Percentiles rank a stretch among this genome's conserved stretches.
Conservation (phyloP, 2,329 filamentous ascomycete genomes). For the Colletotrichum sp. region DNA sequence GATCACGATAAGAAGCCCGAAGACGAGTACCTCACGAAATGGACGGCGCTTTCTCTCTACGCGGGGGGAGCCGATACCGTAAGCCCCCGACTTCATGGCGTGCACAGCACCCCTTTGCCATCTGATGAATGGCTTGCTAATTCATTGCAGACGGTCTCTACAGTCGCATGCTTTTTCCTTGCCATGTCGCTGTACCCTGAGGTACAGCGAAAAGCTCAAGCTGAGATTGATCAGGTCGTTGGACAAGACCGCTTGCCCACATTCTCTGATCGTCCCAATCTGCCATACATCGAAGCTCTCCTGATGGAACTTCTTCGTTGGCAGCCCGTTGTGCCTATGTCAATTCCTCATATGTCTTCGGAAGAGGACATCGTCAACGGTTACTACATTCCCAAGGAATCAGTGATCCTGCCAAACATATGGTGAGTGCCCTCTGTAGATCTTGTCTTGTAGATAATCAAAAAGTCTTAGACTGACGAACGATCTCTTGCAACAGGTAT, state of each 20-base stretch:
- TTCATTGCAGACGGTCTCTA: constrained; percentile 28
- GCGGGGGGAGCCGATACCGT: constrained; percentile 19
- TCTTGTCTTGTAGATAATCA: neutral
- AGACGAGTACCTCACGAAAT: neutral
- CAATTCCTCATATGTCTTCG: constrained; percentile 39
- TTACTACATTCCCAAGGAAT: constrained; percentile 7
- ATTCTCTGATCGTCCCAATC: constrained; percentile 49
- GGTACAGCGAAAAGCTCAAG: constrained; percentile 49
- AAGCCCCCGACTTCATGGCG: rapidly evolving
- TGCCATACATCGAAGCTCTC: constrained; percentile 59
- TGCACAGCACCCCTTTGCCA: too few relatives aligned
- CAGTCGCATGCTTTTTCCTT: constrained; percentile 47
- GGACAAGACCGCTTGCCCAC: constrained; percentile 51
- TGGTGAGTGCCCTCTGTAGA: constrained; percentile 22
- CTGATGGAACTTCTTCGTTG: constrained; percentile 62
- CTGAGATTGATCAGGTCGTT: constrained; percentile 56
- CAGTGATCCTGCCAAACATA: constrained; percentile 23
- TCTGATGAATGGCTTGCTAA: too few relatives aligned
- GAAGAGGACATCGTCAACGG: constrained; percentile 5
- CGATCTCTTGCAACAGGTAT: neutral
- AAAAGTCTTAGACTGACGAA: neutral
- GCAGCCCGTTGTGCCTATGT: constrained; percentile 56
- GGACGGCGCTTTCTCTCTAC: constrained; percentile 11
- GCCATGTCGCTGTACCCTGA: constrained; percentile 52
- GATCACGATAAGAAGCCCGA: neutral